Evolutionary conservation across 371 early-diverging fungal species (phyloP).

Genomic region (Mucor indicus): DNA sequence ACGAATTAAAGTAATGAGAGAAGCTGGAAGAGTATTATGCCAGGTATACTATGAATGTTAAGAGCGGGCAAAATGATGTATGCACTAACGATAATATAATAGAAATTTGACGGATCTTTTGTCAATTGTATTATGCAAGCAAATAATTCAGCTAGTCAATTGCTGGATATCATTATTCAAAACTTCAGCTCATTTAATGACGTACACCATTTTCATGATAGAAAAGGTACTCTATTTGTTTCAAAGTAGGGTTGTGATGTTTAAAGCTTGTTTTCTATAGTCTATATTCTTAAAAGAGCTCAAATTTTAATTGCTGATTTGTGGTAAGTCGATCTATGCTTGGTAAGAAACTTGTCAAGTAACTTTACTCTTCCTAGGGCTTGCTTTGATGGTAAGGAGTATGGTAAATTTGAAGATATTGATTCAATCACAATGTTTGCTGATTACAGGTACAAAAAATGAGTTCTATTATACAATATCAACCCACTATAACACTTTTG

Average conservation of each 20-base stretch:
- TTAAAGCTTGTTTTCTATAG: constrained; percentile 22
- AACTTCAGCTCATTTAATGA: constrained; percentile 79
- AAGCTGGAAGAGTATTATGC: constrained; percentile 67
- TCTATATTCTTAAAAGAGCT: constrained; percentile 77
- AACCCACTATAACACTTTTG: too few species aligned
- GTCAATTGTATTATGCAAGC: constrained; percentile 56
- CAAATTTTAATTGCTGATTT: constrained; percentile 91
- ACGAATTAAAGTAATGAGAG: constrained; percentile 62
- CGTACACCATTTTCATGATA: constrained; percentile 55
- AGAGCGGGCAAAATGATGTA: too few species aligned
- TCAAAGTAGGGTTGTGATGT: background rate
- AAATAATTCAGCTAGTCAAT: constrained; percentile 48
- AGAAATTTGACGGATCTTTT: constrained; percentile 74
- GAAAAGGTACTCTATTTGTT: constrained; percentile 39
- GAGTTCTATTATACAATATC: too few species aligned
- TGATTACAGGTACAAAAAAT: constrained; percentile 66
- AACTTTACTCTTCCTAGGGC: constrained; percentile 52
- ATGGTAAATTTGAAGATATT: constrained; percentile 75
- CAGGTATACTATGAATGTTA: constrained; percentile 40
- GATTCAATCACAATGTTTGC: constrained; percentile 91
- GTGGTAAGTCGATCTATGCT: constrained; percentile 49
- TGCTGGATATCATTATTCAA: constrained; percentile 58
- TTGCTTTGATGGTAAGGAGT: constrained; percentile 72
- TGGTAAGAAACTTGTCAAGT: background rate
- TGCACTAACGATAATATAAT: background rate